These are phyloP conservation scores for Scheffersomyces titani DNA, from an alignment of 1,139 yeast genomes.

Conservation along the genomic window DNA sequence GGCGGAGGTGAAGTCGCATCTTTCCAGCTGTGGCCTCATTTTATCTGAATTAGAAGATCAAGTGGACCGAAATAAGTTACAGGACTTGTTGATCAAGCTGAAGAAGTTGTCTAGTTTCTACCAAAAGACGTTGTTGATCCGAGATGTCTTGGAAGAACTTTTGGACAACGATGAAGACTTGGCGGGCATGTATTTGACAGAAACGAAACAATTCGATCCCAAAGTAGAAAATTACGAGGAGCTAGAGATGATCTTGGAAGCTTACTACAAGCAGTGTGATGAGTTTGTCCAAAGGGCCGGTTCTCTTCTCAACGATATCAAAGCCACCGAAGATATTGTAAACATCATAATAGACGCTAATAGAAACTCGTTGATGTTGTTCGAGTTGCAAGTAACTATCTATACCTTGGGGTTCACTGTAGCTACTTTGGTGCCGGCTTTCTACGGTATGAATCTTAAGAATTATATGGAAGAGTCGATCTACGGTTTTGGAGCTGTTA, in stretches of 20 bases:
- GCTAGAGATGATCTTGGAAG: conserved; percentile 85
- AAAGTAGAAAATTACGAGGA: conserved; percentile 59
- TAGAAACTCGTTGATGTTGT: conserved; percentile 88
- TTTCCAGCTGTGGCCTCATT: conserved; percentile 72
- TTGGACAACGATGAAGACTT: conserved; percentile 88
- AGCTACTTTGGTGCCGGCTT: conserved; percentile 69
- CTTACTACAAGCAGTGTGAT: conserved; percentile 93
- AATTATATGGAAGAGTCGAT: conserved; percentile 82
- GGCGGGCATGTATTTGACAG: conserved; percentile 78
- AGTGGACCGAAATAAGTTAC: conserved; percentile 79
- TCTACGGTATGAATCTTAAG: conserved; percentile 94
- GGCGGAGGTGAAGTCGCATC: conserved; percentile 78
- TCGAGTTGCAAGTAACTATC: conserved; percentile 81
- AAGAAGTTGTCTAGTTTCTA: conserved; percentile 79
- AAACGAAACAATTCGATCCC: conserved; percentile 27
- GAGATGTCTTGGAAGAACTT: conserved; percentile 84
- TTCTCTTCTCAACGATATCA: conserved; percentile 77
- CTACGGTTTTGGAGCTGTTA: conserved; percentile 64
- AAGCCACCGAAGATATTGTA: conserved; percentile 93
- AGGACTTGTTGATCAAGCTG: conserved; percentile 77
- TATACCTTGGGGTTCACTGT: conserved; percentile 84
- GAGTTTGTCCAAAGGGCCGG: conserved; percentile 95
- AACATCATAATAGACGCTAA: conserved; percentile 94
- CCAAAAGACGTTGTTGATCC: conserved; percentile 79
- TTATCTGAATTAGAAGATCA: conserved; percentile 81